These are phyloP conservation scores for Trypanosoma conorhini DNA, from an alignment of 208 protist genomes.

Conservation along the genomic window DNA sequence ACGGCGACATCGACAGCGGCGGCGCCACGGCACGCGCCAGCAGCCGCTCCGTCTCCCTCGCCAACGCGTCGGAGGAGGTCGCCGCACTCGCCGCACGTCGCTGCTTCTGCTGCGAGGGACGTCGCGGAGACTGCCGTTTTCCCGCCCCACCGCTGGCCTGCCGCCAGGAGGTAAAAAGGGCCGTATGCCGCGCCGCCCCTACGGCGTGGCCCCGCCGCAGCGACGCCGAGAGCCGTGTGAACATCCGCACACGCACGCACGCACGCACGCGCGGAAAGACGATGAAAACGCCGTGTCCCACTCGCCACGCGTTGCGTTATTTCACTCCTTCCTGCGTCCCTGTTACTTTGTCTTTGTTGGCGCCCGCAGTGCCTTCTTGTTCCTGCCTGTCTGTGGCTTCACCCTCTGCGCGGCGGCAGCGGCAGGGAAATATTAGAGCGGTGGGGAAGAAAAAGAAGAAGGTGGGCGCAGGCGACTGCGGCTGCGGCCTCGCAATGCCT, in stretches of 20 bases:
- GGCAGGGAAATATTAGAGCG: not conserved
- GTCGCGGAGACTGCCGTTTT: not conserved
- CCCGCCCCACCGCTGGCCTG: not conserved
- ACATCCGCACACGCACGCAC: not conserved
- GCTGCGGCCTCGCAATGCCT: too few relatives aligned
- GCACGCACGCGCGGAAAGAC: too few relatives aligned
- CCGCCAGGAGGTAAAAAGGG: slow-evolving; percentile 9
- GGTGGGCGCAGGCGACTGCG: too few relatives aligned
- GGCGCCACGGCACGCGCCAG: not conserved
- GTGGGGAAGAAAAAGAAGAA: too few relatives aligned
- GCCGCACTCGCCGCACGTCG: not conserved
- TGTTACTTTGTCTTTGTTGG: slow-evolving; percentile 1
- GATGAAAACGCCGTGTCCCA: too few relatives aligned
- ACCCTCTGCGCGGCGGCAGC: not conserved
- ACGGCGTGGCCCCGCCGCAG: not conserved
- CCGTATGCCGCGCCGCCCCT: not conserved
- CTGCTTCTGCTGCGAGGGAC: not conserved
- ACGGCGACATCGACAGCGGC: not conserved
- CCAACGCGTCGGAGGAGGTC: not conserved
- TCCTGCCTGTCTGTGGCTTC: not conserved
- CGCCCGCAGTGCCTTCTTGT: not conserved
- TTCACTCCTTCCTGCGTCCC: not conserved
- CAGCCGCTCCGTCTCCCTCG: not conserved
- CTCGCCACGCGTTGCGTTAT: too few relatives aligned
- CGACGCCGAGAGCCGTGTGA: slow-evolving; percentile 4